These are phyloP conservation scores for Clarireedia monteithiana DNA, from an alignment of 2,329 filamentous ascomycete genomes.

Conservation along the genomic window DNA sequence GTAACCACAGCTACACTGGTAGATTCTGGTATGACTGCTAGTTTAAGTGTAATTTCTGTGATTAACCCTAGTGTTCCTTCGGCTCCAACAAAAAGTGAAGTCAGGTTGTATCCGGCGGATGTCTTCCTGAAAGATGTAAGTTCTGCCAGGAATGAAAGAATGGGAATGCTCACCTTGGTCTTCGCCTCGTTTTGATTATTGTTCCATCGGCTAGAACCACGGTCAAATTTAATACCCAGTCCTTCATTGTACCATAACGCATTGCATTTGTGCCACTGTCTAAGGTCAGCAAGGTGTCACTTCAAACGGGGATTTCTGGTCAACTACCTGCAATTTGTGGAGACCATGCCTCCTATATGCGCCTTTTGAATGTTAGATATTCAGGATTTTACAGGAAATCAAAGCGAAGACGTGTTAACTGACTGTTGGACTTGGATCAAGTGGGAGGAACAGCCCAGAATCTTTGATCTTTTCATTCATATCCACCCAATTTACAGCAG, in stretches of 20 bases:
- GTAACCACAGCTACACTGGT: constrained; percentile 70
- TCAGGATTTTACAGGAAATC: neutral
- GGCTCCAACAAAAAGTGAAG: constrained; percentile 68
- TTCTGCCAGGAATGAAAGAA: no score
- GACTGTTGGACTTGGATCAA: constrained; percentile 60
- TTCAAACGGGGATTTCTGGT: neutral
- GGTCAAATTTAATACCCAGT: constrained; percentile 77
- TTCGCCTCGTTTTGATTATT: constrained; percentile 66
- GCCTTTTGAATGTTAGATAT: constrained; percentile 33
- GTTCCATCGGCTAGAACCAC: constrained; percentile 73
- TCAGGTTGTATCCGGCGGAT: constrained; percentile 76
- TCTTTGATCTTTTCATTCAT: constrained; percentile 64
- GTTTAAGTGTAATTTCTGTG: constrained; percentile 76
- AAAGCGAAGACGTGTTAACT: neutral
- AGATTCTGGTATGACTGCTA: constrained; percentile 66
- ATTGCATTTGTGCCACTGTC: constrained; percentile 68
- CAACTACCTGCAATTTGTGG: constrained; percentile 50
- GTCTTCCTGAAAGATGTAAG: constrained; percentile 43
- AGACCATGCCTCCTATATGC: constrained; percentile 76
- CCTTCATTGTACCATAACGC: constrained; percentile 78
- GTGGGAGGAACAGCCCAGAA: constrained; percentile 77
- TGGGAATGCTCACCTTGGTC: constrained; percentile 44
- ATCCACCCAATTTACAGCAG: constrained; percentile 79
- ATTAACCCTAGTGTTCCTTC: constrained; percentile 76
- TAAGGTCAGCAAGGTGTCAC: neutral